phyloP scores from a whole-genome alignment of 495 filamentous ascomycete species.

The Hamigera avellanea region DNA sequence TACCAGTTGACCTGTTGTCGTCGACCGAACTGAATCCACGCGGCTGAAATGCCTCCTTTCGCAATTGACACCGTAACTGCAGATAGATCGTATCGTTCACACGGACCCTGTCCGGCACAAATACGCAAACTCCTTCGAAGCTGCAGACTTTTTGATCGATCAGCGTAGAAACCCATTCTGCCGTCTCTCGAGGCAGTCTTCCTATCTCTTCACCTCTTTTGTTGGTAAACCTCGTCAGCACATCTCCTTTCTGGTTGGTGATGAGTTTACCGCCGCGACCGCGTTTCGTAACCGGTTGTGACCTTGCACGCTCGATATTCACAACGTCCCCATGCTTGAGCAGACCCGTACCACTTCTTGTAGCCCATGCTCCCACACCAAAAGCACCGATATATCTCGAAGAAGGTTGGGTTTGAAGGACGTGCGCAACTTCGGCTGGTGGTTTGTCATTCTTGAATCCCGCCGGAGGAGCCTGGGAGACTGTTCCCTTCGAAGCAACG shows the following conservation, averaged over 20 bases:
- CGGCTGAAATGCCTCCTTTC: conserved; percentile 59
- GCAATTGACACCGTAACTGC: conserved; percentile 69
- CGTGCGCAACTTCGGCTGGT: conserved; percentile 4
- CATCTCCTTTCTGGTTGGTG: conserved; percentile 53
- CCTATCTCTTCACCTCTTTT: conserved; percentile 70
- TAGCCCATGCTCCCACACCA: conserved; percentile 85
- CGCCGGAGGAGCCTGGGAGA: neutral
- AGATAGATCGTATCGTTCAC: conserved; percentile 90
- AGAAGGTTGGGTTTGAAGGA: conserved; percentile 37
- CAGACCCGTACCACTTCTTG: conserved; percentile 64
- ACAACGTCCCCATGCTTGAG: conserved; percentile 68
- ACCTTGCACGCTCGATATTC: conserved; percentile 77
- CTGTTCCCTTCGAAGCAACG: neutral
- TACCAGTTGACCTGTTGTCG: conserved; percentile 57
- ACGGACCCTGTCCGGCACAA: conserved; percentile 67
- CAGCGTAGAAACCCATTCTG: conserved; percentile 87
- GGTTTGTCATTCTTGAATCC: neutral
- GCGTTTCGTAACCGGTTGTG: conserved; percentile 45
- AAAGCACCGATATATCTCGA: conserved; percentile 82
- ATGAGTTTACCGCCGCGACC: conserved; percentile 38
- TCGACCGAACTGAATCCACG: conserved; percentile 42
- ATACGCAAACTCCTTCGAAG: conserved; percentile 86
- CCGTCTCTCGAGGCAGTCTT: conserved; percentile 75
- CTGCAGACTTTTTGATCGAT: conserved; percentile 84
- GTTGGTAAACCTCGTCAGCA: conserved; percentile 91